Conservation (phyloP, 345 rosid species). For the Laguncularia racemosa region DNA sequence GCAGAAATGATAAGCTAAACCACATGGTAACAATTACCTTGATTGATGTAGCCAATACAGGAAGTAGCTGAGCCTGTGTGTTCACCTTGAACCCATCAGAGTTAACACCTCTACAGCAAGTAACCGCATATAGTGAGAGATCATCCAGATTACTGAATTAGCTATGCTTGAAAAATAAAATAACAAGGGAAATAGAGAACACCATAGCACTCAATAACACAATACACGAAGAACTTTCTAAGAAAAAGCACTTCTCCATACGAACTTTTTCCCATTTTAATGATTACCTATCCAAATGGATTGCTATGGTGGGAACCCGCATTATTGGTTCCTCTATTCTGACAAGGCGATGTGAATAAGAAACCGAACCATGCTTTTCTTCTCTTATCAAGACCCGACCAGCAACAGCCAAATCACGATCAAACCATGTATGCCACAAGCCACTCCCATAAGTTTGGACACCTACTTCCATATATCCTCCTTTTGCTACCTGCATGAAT, state of each 20-base stretch:
- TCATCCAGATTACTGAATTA: background rate
- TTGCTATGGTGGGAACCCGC: slow-evolving; percentile 92
- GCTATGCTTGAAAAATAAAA: no score
- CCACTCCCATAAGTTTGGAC: slow-evolving; percentile 96
- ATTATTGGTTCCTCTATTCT: slow-evolving; percentile 80
- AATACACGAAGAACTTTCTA: no score
- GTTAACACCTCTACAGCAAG: slow-evolving; percentile 51
- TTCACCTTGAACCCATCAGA: slow-evolving; percentile 89
- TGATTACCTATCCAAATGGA: slow-evolving; percentile 81
- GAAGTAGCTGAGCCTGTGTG: slow-evolving; percentile 78
- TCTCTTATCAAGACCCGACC: slow-evolving; percentile 75
- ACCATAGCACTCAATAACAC: no score
- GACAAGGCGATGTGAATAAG: slow-evolving; percentile 64
- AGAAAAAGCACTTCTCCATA: no score
- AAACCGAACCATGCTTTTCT: slow-evolving; percentile 44
- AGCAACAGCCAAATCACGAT: slow-evolving; percentile 92
- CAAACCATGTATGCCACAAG: slow-evolving; percentile 97
- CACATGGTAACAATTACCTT: slow-evolving; percentile 39
- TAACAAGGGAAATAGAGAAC: no score
- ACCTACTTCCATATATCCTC: slow-evolving; percentile 82
- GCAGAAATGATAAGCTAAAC: no score
- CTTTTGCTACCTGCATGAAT: slow-evolving; percentile 55
- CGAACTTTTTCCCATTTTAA: background rate
- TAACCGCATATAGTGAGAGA: background rate
- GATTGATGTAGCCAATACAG: slow-evolving; percentile 78